Base-by-base conservation (phyloP, 2,329 filamentous ascomycete species). In the Cordyceps cicadae region DNA sequence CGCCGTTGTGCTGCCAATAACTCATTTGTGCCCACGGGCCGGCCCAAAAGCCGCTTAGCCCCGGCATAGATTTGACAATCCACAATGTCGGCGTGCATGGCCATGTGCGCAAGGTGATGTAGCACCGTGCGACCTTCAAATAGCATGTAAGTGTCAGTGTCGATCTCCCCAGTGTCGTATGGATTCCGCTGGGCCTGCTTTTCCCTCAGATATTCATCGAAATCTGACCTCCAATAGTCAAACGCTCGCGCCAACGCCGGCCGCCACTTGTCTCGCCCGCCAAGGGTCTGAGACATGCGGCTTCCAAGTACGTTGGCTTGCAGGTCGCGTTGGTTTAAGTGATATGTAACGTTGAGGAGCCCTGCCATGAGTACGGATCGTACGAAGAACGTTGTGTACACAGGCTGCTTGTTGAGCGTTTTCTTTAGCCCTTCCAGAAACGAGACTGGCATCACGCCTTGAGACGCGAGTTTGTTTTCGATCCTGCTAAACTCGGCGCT, bases 21-120 rank as follows among this genome's bases (percentile, higher is more conserved):
- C 73, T 97, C 94, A 63, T 90, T 85, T 1, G 85, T 80, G 1
- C 90, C 92, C 63, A 97, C 95, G 0, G 87, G 87, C 52, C 93
- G 86, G 24, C 94, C 93, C 4, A 97, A 83, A 2, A 97, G 81
- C 34, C 92, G 83, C 66, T 87, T 90, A 1, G 93, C 91, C 9
- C 92, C 87, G 5, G 93, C 94, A 72, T 94, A 97, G 65, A 97
- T 95, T 74, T 97, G 93, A 68, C 92, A 93, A 72, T 97, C 93
- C n/a, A 96, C 90, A 59, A 97, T 91, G 70, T 97, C 93, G 26
- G 96, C 92, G 70, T 97, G 92, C 83, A 96, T 96, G 3, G 92
- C 91, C 90, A 99, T 97, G 72, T 97, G 94, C 0, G 94, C 94
- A 14, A 99, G 79, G 68, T 96, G 91, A 70, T 97, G 92, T 50